These are phyloP conservation scores for Austroboletus festivus DNA, from an alignment of 768 basidiomycete genomes.

Conservation along the genomic window DNA sequence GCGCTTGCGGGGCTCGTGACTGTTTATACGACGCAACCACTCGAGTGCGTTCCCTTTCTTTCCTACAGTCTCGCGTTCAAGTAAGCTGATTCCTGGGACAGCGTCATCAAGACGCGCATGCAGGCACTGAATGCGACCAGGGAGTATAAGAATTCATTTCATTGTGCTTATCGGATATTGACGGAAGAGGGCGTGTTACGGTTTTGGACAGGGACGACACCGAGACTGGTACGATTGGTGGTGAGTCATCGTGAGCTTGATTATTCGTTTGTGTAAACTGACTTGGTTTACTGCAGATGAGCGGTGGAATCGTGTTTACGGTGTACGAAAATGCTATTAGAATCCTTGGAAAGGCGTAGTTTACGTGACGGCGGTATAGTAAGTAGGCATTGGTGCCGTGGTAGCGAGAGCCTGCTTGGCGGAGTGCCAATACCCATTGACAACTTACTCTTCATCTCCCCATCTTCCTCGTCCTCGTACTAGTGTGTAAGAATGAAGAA, in stretches of 20 bases:
- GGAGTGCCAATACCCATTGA: too few species aligned
- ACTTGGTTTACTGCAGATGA: conserved; percentile 51
- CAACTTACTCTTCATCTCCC: background rate
- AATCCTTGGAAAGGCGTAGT: conserved; percentile 30
- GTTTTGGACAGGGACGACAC: conserved; percentile 98
- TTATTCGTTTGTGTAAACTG: background rate
- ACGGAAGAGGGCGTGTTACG: conserved; percentile 89
- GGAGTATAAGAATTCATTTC: conserved; percentile 91
- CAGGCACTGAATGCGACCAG: conserved; percentile 80
- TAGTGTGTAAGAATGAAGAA: conserved; percentile 16
- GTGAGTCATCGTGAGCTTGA: conserved; percentile 47
- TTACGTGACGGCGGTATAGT: background rate
- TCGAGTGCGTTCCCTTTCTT: conserved; percentile 52
- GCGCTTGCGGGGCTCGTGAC: conserved; percentile 93
- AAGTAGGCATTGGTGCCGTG: too few species aligned
- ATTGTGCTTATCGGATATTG: conserved; percentile 92
- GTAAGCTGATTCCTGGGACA: conserved; percentile 31
- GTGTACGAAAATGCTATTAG: conserved; percentile 82
- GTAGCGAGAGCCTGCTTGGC: too few species aligned
- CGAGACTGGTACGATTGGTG: conserved; percentile 78
- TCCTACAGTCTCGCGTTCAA: too few species aligned
- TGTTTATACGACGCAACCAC: conserved; percentile 85
- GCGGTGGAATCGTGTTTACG: conserved; percentile 91
- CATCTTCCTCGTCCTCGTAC: background rate
- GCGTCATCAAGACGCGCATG: conserved; percentile 98